A percentile compares a stretch with the other conserved stretches of the same genome.
Evolutionary conservation across 75 land plant species (phyloP).

Genomic region (Picea sitchensis): DNA sequence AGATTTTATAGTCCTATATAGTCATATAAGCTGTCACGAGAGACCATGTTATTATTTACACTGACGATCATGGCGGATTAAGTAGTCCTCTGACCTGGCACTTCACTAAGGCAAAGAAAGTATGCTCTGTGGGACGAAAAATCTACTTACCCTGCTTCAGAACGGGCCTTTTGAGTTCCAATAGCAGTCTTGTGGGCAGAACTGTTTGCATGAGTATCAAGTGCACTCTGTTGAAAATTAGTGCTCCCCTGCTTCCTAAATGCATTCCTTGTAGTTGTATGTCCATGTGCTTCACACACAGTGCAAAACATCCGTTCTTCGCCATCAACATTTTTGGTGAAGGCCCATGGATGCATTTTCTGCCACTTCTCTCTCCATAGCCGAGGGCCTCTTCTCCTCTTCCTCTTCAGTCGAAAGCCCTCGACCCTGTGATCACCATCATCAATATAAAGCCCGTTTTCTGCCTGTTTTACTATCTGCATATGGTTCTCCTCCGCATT

Average conservation of each 20-base stretch:
- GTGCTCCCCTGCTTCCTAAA: conserved; percentile 17
- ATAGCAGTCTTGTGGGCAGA: conserved; percentile 18
- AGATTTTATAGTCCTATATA: too few species aligned
- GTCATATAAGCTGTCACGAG: too few species aligned
- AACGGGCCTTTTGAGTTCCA: conserved; percentile 1
- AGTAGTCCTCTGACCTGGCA: too few species aligned
- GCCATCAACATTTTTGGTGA: neutral
- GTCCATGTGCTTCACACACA: conserved; percentile 16
- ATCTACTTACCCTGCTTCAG: conserved; percentile 7
- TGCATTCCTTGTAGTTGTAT: conserved; percentile 16
- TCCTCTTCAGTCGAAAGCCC: conserved; percentile 10
- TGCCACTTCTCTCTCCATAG: conserved; percentile 17
- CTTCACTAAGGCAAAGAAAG: too few species aligned
- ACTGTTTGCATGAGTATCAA: conserved; percentile 17
- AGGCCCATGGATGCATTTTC: conserved; percentile 14
- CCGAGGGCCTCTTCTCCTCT: conserved; percentile 10
- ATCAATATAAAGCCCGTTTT: neutral
- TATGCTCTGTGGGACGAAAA: too few species aligned
- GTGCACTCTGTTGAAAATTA: conserved; percentile 20
- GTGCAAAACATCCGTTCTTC: conserved; percentile 21
- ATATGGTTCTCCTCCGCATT: neutral
- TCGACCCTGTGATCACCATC: neutral
- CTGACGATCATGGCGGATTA: too few species aligned
- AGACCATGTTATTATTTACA: too few species aligned
- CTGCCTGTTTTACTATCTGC: neutral